A percentile compares a stretch with the other conserved stretches of the same genome.
Evolutionary conservation across 257 asterid species (phyloP).

Genomic region (Salvia rosmarinus): DNA sequence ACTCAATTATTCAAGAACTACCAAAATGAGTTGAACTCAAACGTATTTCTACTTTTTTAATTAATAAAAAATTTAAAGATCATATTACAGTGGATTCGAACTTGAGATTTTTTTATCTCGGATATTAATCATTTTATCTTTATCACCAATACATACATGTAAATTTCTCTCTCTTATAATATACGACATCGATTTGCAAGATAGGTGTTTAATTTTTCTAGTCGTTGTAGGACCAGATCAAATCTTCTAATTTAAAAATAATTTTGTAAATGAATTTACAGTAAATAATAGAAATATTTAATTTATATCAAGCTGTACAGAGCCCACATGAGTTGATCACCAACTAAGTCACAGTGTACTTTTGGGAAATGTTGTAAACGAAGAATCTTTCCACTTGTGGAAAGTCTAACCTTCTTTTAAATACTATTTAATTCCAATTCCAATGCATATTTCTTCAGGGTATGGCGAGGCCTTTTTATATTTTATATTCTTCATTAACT

Average conservation of each 20-base stretch:
- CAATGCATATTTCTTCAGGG: conserved; percentile 36
- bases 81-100: too few species aligned
- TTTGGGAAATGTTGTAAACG: conserved; percentile 39
- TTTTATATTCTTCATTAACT: not conserved
- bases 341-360: conserved; percentile 37
- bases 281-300: not conserved
- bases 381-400: conserved; percentile 56
- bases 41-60: not conserved
- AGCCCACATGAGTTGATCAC: conserved; percentile 45
- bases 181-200: not conserved
- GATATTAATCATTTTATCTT: too few species aligned
- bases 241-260: conserved; percentile 4
- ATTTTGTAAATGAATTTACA: conserved; percentile 7
- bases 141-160: too few species aligned
- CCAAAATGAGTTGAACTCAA: not conserved
- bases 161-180: not conserved
- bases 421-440: conserved; percentile 32
- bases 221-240: not conserved
- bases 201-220: too few species aligned
- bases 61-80: too few species aligned
- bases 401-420: conserved; percentile 33
- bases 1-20: too few species aligned
- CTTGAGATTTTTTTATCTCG: too few species aligned
- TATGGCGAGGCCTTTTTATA: conserved; percentile 31
- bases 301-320: conserved; percentile 28